Evolutionary conservation across 148 eudicot species (phyloP).

Genomic region (Rhododendron ovatum): DNA sequence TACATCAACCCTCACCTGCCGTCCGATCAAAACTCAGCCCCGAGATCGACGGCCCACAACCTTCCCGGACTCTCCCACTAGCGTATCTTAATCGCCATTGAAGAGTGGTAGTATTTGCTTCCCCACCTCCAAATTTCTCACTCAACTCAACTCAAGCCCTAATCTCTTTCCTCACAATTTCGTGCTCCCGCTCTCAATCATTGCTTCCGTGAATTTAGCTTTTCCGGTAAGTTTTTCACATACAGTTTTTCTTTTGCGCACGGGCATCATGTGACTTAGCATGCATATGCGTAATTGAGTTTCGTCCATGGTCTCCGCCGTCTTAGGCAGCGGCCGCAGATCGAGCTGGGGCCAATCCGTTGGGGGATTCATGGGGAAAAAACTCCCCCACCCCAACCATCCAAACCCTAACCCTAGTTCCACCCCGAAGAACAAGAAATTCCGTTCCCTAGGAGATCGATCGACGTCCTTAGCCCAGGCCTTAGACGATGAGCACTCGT

Average conservation of each 20-base stretch:
- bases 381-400: slow-evolving; percentile 22
- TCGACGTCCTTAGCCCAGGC: slow-evolving; percentile 24
- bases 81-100: slow-evolving; percentile 52
- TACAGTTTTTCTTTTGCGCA: too few species aligned
- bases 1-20: slow-evolving; percentile 16
- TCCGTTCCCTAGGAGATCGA: background rate
- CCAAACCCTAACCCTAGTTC: slow-evolving; percentile 32
- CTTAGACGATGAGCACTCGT: slow-evolving; percentile 48
- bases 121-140: background rate
- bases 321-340: slow-evolving; percentile 35
- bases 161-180: background rate
- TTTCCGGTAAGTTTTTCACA: slow-evolving; percentile 19
- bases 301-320: slow-evolving; percentile 45
- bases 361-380: slow-evolving; percentile 37
- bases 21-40: slow-evolving; percentile 19
- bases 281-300: background rate
- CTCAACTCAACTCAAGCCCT: background rate
- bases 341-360: slow-evolving; percentile 34
- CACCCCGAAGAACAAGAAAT: slow-evolving; percentile 19
- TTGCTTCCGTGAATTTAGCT: background rate
- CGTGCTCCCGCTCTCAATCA: background rate
- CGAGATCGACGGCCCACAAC: slow-evolving; percentile 15
- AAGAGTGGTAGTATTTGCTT: background rate
- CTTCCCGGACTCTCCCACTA: slow-evolving; percentile 36
- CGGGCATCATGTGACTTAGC: background rate